Conservation (phyloP, 2,329 filamentous ascomycete genomes). For the Aureobasidium sp. region DNA sequence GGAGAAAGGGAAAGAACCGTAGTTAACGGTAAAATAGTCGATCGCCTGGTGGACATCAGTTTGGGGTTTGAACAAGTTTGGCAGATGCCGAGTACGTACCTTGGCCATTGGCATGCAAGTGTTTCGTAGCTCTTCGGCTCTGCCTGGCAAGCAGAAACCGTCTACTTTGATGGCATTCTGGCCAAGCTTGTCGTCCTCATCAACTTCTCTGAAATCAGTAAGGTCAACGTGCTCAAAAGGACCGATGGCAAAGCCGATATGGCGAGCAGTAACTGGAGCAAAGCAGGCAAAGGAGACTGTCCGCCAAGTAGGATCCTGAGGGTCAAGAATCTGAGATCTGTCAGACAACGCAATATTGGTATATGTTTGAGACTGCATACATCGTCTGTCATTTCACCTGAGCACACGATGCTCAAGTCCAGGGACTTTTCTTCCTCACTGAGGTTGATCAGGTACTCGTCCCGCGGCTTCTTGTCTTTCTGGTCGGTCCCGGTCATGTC, state of each 20-base stretch:
- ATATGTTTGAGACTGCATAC: slow-evolving; percentile 11
- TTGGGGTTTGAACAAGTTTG: slow-evolving; percentile 15
- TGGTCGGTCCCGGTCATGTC: slow-evolving; percentile 32
- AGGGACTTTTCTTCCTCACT: slow-evolving; percentile 74
- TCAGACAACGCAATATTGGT: slow-evolving; percentile 20
- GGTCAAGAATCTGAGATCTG: slow-evolving; percentile 49
- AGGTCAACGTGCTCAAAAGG: slow-evolving; percentile 92
- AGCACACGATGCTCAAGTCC: slow-evolving; percentile 85
- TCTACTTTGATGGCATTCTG: slow-evolving; percentile 82
- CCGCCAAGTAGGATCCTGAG: slow-evolving; percentile 71
- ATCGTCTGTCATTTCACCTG: slow-evolving; percentile 81
- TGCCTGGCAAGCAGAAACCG: slow-evolving; percentile 81
- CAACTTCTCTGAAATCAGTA: slow-evolving; percentile 78
- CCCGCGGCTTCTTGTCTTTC: slow-evolving; percentile 3
- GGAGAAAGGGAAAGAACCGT: slow-evolving; percentile 82
- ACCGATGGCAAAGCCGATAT: slow-evolving; percentile 87
- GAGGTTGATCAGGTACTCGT: slow-evolving; percentile 36
- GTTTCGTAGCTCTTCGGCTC: slow-evolving; percentile 73
- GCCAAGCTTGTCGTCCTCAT: slow-evolving; percentile 85
- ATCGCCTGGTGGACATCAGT: slow-evolving; percentile 45
- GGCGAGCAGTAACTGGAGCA: slow-evolving; percentile 70
- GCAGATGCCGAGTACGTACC: slow-evolving; percentile 1
- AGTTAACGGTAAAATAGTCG: slow-evolving; percentile 84
- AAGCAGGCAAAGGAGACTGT: slow-evolving; percentile 76
- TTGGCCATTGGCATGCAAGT: slow-evolving; percentile 76